Base-by-base conservation (phyloP, 352 stramenopile species). In the Aphanomyces invadans region DNA sequence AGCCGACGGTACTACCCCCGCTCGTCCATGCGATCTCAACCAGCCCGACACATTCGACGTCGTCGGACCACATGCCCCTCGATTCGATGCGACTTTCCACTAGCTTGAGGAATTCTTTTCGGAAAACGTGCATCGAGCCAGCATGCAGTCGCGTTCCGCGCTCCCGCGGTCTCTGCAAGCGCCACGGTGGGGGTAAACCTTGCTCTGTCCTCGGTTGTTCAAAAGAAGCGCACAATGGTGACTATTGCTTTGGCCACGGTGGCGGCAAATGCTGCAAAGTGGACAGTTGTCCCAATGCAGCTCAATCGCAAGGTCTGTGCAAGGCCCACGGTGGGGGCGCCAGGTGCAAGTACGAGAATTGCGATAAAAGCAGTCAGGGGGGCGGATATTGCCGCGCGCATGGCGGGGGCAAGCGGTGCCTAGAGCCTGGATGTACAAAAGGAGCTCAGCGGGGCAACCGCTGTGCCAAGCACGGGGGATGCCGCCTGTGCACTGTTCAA, bases 231-330 rank as follows among this genome's bases (percentile, higher is more conserved):
- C 85, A 93, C 71, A 92, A 92, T 71, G 85, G 85, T 26, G 80
- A 90, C 66, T 92, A 90, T 44, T 93, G 85, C 71, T 90, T 93
- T 31, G 83, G 85, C 65, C 85, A 93, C 73, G 85, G 85, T 51
- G 85, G 85, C 38, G 85, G 85, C 68, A 93, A 93, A 72, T 89
- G 90, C 69, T 93, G 84, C 76, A 91, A 91, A 71, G 78, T 90
- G 29, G 80, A 84, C 0, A 76, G 73, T 2, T 93, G 85, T 65
- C 76, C 83, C 39, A 93, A 93, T 74, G 83, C 83, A 10, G 85
- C 85, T 0, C 85, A 93, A 73, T 93, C 85, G 1, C 83, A 92
- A 71, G 85, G 85, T 3, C 71, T 91, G 38, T 93, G 84, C 72
- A 93, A 93, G 69, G 84, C 84, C 4, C 84, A 93, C 73, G 85